Conservation (phyloP, 2,329 filamentous ascomycete genomes). For the Venturia oleaginea region DNA sequence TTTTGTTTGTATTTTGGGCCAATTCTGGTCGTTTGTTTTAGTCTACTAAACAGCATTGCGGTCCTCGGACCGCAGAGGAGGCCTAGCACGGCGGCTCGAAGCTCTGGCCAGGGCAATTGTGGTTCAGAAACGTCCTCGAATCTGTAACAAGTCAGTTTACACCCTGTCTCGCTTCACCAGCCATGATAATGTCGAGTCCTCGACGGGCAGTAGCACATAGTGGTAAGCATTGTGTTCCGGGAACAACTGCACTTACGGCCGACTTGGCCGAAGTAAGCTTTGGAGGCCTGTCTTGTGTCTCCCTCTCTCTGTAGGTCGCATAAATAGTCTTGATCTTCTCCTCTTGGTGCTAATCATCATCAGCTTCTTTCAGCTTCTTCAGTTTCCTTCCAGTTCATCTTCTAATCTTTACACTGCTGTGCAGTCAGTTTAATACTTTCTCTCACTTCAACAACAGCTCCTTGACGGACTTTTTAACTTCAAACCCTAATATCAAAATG, state of each 20-base stretch:
- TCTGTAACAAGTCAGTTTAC: not conserved
- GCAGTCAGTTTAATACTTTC: constrained; percentile 7
- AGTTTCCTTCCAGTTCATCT: not conserved
- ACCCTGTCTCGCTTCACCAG: constrained; percentile 3
- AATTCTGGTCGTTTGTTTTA: not conserved
- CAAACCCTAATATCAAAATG: constrained; percentile 30
- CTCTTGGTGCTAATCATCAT: constrained; percentile 2
- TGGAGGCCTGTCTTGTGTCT: not conserved
- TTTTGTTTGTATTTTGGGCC: not conserved
- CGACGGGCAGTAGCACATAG: not conserved
- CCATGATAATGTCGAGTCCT: not conserved
- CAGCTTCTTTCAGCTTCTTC: constrained; percentile 11
- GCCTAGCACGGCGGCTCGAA: constrained; percentile 5
- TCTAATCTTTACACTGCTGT: constrained; percentile 11
- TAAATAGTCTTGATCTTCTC: constrained; percentile 3
- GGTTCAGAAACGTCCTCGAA: constrained; percentile 2
- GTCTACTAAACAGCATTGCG: not conserved
- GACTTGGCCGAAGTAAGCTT: constrained; percentile 8
- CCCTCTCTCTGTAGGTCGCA: not conserved
- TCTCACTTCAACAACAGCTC: constrained; percentile 1
- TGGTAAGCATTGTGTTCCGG: not conserved
- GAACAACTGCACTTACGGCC: not conserved
- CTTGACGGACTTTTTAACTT: constrained; percentile 5
- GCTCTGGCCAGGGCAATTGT: not conserved
- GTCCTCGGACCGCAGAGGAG: not conserved